These are phyloP conservation scores for Candida verbasci DNA, from an alignment of 805 yeast species.

Conservation along the genomic window DNA sequence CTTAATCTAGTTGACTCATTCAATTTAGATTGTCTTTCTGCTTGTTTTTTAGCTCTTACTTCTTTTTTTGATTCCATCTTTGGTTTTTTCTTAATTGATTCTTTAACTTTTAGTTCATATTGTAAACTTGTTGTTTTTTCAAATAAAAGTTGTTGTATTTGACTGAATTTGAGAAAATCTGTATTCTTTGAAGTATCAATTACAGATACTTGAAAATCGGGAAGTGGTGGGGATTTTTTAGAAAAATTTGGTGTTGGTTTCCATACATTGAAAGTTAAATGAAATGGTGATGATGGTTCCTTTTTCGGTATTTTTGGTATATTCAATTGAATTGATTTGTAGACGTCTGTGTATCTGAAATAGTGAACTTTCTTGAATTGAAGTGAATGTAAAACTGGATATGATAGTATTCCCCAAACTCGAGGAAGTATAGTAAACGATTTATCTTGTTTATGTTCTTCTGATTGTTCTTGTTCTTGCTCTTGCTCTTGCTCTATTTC, in stretches of 20 bases:
- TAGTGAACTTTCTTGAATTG: conserved; percentile 22
- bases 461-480: background rate
- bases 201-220: conserved; percentile 72
- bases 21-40: conserved; percentile 24
- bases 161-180: conserved; percentile 43
- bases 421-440: conserved; percentile 1
- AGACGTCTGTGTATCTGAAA: conserved; percentile 18
- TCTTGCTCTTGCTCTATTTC: too few species aligned
- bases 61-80: conserved; percentile 22
- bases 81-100: conserved; percentile 8
- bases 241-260: conserved; percentile 72
- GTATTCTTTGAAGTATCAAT: conserved; percentile 39
- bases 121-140: background rate
- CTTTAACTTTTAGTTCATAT: background rate
- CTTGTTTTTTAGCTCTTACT: conserved; percentile 16
- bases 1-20: conserved; percentile 19
- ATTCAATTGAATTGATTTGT: conserved; percentile 17
- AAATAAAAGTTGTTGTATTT: conserved; percentile 27
- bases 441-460: background rate
- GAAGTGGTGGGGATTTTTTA: conserved; percentile 62
- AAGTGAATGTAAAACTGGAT: conserved; percentile 11
- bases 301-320: conserved; percentile 10
- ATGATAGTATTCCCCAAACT: conserved; percentile 13
- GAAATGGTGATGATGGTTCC: conserved; percentile 11
- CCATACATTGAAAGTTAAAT: conserved; percentile 69